Percentiles rank a stretch among this genome's conserved stretches.
Evolutionary conservation across 345 rosid species (phyloP).

Genomic region (Mercurialis annua): DNA sequence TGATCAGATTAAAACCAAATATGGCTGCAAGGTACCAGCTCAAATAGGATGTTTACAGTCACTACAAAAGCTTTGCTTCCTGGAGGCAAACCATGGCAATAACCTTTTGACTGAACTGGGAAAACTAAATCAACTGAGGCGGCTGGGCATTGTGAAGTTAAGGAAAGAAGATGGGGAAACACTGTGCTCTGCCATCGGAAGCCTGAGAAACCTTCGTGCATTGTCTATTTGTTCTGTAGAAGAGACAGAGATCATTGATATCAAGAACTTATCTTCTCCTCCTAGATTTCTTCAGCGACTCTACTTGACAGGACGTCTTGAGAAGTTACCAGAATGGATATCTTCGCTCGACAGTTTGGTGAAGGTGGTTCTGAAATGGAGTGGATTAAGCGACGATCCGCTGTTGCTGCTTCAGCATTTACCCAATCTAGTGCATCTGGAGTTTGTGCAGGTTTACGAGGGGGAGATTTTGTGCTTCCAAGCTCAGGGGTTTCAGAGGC

Average conservation of each 20-base stretch:
- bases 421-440: constrained; percentile 29
- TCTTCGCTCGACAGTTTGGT: constrained; percentile 21
- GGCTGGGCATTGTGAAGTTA: constrained; percentile 22
- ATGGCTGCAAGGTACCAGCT: constrained; percentile 8
- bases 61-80: constrained; percentile 22
- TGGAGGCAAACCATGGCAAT: constrained; percentile 18
- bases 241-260: constrained; percentile 16
- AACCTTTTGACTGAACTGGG: constrained; percentile 16
- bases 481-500: constrained; percentile 18
- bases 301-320: constrained; percentile 21
- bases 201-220: constrained; percentile 19
- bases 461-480: constrained; percentile 18
- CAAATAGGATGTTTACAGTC: constrained; percentile 12
- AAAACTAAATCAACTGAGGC: constrained; percentile 16
- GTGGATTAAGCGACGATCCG: constrained; percentile 20
- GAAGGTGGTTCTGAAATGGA: constrained; percentile 19
- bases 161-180: constrained; percentile 16
- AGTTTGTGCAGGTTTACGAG: constrained; percentile 16
- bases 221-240: constrained; percentile 15
- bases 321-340: constrained; percentile 30
- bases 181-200: constrained; percentile 25
- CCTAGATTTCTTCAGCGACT: constrained; percentile 28
- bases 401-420: constrained; percentile 11
- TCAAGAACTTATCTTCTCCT: constrained; percentile 21
- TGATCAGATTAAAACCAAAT: neutral